phyloP scores from a whole-genome alignment of 208 protist genomes.

The Lotmaria passim region DNA sequence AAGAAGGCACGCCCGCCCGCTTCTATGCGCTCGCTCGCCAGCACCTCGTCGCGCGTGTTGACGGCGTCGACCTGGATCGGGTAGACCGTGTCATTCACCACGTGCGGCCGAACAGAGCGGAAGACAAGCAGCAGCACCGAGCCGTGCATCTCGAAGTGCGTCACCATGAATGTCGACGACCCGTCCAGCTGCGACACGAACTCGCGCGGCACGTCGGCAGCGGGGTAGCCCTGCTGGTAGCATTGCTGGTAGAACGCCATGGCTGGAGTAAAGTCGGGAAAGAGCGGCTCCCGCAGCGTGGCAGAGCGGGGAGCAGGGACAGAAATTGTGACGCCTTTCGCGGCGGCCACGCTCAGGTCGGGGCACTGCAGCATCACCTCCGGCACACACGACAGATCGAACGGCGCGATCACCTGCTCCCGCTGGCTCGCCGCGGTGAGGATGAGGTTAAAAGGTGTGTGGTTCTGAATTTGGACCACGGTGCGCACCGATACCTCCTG shows the following conservation, averaged over 20 bases:
- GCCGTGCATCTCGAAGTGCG: conserved; percentile 23
- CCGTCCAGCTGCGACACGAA: conserved; percentile 37
- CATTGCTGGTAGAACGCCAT: conserved; percentile 23
- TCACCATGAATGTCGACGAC: conserved; percentile 34
- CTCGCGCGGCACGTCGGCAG: conserved; percentile 25
- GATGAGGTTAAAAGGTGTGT: conserved; percentile 30
- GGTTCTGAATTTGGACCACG: conserved; percentile 33
- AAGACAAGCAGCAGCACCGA: conserved; percentile 30
- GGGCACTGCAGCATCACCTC: conserved; percentile 30
- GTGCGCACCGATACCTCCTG: conserved; percentile 26
- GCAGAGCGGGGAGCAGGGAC: background rate
- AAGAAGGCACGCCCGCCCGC: conserved; percentile 28
- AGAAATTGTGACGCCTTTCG: background rate
- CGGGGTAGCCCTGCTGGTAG: conserved; percentile 20
- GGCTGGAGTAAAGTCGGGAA: conserved; percentile 21
- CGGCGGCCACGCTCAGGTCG: conserved; percentile 28
- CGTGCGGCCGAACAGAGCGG: conserved; percentile 20
- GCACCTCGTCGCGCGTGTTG: conserved; percentile 19
- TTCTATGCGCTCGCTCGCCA: conserved; percentile 20
- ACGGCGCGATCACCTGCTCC: conserved; percentile 23
- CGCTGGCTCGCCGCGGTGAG: conserved; percentile 18
- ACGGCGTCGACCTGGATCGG: conserved; percentile 24
- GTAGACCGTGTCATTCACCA: conserved; percentile 37
- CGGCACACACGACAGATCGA: conserved; percentile 34
- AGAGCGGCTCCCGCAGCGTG: conserved; percentile 31